Conservation (phyloP, 2,329 filamentous ascomycete genomes). For the Alternaria metachromatica region DNA sequence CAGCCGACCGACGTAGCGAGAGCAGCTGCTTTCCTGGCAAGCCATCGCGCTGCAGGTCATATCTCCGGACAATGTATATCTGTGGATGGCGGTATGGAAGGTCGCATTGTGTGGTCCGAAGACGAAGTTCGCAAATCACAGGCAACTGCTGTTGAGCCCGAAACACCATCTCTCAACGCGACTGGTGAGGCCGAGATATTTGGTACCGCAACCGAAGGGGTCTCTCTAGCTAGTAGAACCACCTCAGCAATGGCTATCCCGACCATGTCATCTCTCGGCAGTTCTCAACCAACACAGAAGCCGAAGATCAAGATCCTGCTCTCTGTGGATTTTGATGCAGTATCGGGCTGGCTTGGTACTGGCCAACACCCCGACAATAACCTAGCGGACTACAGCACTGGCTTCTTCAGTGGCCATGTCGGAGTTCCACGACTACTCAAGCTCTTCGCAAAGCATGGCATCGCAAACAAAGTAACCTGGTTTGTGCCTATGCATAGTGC, state of each 20-base stretch:
- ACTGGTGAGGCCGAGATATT: conserved; percentile 12
- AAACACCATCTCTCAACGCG: neutral
- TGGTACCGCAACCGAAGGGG: conserved; percentile 18
- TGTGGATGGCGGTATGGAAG: conserved; percentile 61
- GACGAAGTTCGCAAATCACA: conserved; percentile 44
- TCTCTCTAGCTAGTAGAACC: conserved; percentile 5
- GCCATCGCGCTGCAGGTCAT: conserved; percentile 60
- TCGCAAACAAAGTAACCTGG: conserved; percentile 64
- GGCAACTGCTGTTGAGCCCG: neutral
- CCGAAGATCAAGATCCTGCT: conserved; percentile 50
- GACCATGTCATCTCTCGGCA: neutral
- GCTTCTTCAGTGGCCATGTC: conserved; percentile 64
- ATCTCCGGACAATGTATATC: conserved; percentile 62
- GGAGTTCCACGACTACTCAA: conserved; percentile 63
- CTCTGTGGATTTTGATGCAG: conserved; percentile 63
- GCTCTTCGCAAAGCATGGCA: conserved; percentile 59
- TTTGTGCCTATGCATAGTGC: conserved; percentile 66
- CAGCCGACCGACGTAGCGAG: conserved; percentile 58
- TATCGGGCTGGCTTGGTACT: conserved; percentile 67
- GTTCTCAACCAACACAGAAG: conserved; percentile 1
- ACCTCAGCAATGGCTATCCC: neutral
- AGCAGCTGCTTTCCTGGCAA: conserved; percentile 58
- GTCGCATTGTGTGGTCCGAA: conserved; percentile 57
- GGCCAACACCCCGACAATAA: conserved; percentile 60
- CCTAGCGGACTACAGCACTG: conserved; percentile 62